Evolutionary conservation across 805 yeast species (phyloP).

Genomic region (Ogataea ganodermae): DNA sequence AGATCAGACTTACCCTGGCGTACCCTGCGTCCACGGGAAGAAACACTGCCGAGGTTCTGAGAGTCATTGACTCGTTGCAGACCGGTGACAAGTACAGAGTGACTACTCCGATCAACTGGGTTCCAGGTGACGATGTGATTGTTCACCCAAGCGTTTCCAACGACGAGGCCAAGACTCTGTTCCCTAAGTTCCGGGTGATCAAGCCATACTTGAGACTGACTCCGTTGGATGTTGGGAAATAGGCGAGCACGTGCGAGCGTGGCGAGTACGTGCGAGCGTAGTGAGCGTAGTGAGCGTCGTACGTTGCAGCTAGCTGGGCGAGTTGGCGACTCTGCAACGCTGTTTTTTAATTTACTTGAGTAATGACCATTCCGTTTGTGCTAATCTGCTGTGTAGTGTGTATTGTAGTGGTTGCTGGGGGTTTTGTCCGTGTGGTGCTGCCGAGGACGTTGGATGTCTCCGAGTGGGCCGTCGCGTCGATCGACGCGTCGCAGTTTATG

Average conservation of each 20-base stretch:
- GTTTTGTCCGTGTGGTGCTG: no score
- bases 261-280: not conserved
- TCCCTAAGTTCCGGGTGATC: constrained; percentile 61
- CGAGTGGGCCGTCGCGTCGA: not conserved
- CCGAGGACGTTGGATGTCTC: no score
- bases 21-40: constrained; percentile 78
- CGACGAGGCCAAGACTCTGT: constrained; percentile 58
- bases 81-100: constrained; percentile 59
- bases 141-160: constrained; percentile 66
- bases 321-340: no score
- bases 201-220: constrained; percentile 68
- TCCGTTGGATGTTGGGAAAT: constrained; percentile 29
- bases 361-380: no score
- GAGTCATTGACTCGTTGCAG: constrained; percentile 72
- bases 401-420: no score
- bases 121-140: constrained; percentile 71
- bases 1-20: constrained; percentile 60
- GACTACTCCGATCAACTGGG: constrained; percentile 72
- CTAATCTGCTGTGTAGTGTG: no score
- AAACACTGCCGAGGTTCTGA: constrained; percentile 71
- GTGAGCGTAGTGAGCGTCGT: no score
- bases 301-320: no score
- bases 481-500: not conserved
- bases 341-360: no score
- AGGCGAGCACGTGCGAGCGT: constrained; percentile 3